Evolutionary conservation across 108 stramenopile species (phyloP), one percentile per base, ranked within the genome.

Genomic region (Epithemia pelagica): DNA sequence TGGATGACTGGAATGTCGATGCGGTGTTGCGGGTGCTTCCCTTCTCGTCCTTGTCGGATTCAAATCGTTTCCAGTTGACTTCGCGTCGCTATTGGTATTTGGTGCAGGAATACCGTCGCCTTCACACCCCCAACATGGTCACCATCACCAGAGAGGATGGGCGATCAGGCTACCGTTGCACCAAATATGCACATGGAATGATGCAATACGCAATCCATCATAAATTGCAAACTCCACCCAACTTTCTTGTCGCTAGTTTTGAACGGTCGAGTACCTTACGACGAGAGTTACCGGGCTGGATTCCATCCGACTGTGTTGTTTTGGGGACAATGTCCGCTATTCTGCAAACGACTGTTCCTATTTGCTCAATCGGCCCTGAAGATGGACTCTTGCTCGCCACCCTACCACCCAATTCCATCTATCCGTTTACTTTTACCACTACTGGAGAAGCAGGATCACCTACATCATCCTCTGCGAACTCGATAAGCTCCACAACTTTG

Each of bases 51-150:
- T 74, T 78, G 0, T 37, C 60, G 0, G 79, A 81, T 57, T 37
- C 61, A 10, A 63, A 69, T 46, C 37, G 59, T 5, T 60, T 79
- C 18, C 61, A 68, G 0, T 8, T 19, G 27, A 37, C 71, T 0
- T 67, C 78, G 1, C 53, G 52, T 46, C 75, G 82, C 22, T 79
- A 64, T 58, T 83, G 67, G 32, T 83, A 79, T 55, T 66, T 83
- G 56, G 73, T 73, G 19, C 66, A 70, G 30, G 58, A 79, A 33
- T 79, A 61, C 32, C 78, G 72, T 5, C 32, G 59, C 20, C n/a
- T n/a, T n/a, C 30, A 66, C 5, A 75, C 78, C 21, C 71, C 82
- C 1, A 59, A 83, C 65, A 22, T 83, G 27, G 74, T 73, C 1
- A 63, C 75, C 1, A 52, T 59, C 21, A 28, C 70, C 7, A 58